These are phyloP conservation scores for Euphorbia schlechtendalii DNA, from an alignment of 441 rosid species.

Conservation along the genomic window DNA sequence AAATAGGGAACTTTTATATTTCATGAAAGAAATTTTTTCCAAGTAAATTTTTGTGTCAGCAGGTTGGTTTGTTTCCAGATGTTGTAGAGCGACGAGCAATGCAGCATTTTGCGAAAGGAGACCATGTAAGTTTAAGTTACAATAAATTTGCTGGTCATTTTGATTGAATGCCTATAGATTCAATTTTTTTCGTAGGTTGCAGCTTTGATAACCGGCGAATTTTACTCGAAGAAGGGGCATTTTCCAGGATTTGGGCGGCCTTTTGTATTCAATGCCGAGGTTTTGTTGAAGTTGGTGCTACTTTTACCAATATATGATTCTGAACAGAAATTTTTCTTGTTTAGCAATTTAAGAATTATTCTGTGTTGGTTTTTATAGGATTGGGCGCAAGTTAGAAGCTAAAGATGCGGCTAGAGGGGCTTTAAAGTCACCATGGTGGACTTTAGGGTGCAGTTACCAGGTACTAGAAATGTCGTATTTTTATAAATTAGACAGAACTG, in stretches of 20 bases:
- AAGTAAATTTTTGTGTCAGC: slow-evolving; percentile 17
- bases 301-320: slow-evolving; percentile 3
- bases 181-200: slow-evolving; percentile 45
- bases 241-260: slow-evolving; percentile 87
- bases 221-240: slow-evolving; percentile 60
- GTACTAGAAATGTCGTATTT: slow-evolving; percentile 21
- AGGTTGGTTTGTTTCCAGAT: slow-evolving; percentile 91
- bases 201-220: slow-evolving; percentile 81
- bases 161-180: slow-evolving; percentile 11
- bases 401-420: slow-evolving; percentile 94
- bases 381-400: slow-evolving; percentile 66
- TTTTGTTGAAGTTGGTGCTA: slow-evolving; percentile 62
- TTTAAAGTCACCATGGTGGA: slow-evolving; percentile 91
- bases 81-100: slow-evolving; percentile 65
- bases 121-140: slow-evolving; percentile 46
- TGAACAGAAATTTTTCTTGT: slow-evolving; percentile 7
- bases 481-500: no score
- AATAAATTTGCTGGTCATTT: slow-evolving; percentile 14
- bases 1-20: slow-evolving; percentile 17
- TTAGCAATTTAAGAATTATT: slow-evolving; percentile 6
- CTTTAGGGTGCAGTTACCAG: slow-evolving; percentile 73
- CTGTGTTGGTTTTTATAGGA: slow-evolving; percentile 29
- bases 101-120: slow-evolving; percentile 65
- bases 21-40: slow-evolving; percentile 1
- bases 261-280: slow-evolving; percentile 68